Percentiles rank a stretch among this genome's conserved stretches.
These are phyloP conservation scores for Eucalyptus regnans DNA, from an alignment of 345 rosid species.

Conservation along the genomic window DNA sequence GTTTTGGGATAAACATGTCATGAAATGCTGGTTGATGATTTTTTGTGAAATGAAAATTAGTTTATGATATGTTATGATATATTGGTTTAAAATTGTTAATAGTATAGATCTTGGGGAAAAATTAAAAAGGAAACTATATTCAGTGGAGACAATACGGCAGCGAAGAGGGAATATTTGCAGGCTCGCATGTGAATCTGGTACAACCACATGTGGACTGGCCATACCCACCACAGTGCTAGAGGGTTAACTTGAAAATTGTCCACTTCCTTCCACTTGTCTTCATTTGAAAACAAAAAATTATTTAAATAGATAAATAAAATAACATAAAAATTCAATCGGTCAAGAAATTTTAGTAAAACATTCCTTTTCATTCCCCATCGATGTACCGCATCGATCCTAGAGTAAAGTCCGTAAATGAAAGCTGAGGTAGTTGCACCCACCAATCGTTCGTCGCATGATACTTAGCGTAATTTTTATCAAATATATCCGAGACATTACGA, in stretches of 20 bases:
- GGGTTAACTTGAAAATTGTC: background rate
- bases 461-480: background rate
- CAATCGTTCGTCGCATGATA: background rate
- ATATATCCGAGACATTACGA: background rate
- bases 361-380: background rate
- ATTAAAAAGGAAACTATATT: background rate
- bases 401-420: background rate
- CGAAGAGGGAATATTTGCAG: background rate
- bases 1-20: background rate
- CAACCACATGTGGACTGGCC: background rate
- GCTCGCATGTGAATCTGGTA: background rate
- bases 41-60: background rate
- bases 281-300: background rate
- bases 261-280: background rate
- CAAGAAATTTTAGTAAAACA: background rate
- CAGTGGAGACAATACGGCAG: background rate
- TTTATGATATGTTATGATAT: background rate
- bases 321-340: background rate
- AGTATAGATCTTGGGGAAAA: background rate
- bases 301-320: background rate
- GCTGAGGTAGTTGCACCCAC: background rate
- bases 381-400: background rate
- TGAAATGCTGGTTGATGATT: background rate
- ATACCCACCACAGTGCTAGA: background rate
- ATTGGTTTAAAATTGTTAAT: background rate